Evolutionary conservation across 345 rosid species (phyloP).

Genomic region (Eucalyptus grandis): DNA sequence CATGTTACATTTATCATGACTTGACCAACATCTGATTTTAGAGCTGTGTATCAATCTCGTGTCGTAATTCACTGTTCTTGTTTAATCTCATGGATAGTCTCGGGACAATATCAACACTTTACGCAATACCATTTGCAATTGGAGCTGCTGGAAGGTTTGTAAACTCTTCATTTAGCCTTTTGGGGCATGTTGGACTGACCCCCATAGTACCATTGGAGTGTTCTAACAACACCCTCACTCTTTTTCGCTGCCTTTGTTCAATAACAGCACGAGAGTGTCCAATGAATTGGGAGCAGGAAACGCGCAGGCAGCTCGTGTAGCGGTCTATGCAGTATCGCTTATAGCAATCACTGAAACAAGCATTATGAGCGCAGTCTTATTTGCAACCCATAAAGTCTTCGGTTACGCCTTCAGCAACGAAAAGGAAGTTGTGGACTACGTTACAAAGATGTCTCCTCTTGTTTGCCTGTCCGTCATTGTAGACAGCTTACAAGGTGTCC

Average conservation of each 20-base stretch:
- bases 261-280: conserved; percentile 65
- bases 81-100: conserved; percentile 21
- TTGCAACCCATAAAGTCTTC: conserved; percentile 27
- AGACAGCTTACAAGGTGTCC: conserved; percentile 51
- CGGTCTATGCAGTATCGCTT: conserved; percentile 26
- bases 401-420: conserved; percentile 69
- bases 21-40: background rate
- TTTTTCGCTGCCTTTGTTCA: background rate
- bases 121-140: conserved; percentile 43
- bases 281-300: conserved; percentile 82
- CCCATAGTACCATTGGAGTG: background rate
- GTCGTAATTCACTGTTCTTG: background rate
- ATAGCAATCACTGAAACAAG: conserved; percentile 20
- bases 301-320: conserved; percentile 28
- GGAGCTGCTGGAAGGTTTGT: conserved; percentile 59
- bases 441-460: conserved; percentile 62
- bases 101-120: conserved; percentile 37
- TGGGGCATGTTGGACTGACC: background rate
- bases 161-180: background rate
- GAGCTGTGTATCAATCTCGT: background rate
- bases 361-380: conserved; percentile 23
- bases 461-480: conserved; percentile 43
- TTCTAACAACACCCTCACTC: background rate
- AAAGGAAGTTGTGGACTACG: conserved; percentile 56
- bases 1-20: background rate